Evolutionary conservation across 768 basidiomycete species (phyloP), one percentile per base, ranked within the genome.

Genomic region (Leccinum sublutescens): DNA sequence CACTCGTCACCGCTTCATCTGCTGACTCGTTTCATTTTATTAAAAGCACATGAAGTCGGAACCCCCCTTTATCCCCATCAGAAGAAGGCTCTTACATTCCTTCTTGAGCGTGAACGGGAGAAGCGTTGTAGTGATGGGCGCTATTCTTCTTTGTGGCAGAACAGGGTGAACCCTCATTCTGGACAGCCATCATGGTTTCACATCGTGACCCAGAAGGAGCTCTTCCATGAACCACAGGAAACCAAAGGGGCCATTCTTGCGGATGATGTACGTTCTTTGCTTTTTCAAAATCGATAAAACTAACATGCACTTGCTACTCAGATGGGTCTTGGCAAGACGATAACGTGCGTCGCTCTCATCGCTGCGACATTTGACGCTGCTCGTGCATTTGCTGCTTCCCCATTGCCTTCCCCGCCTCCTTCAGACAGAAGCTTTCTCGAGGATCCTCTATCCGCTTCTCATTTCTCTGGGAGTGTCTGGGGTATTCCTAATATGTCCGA

Each of bases 251-350:
- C 95, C 6, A 94, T 99, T 64, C 77, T 99, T 55, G 97, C 97
- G 9, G 97, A 99, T 76, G 97, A 99, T 79, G 95, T 98, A 77
- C 68, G 91, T 79, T 40, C 52, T 10, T 52, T 67, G 52, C 63
- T 47, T 55, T 51, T 45, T 29, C 52, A 55, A 51, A 1, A 36
- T 23, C 31, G 31, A 45, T 50, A 49, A 23, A 64, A 56, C 56
- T 52, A 63, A 58, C 21, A 27, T 56, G 50, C 47, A 66, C 40
- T 59, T 54, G 34, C 59, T 27, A 27, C 17, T 4, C 55, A 97
- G 95, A 98, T 97, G 95, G 96, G 96, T 65, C 84, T 99, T 29
- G 96, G 96, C 17, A 98, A 98, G 76, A 98, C 96, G 0, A 94
- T 98, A 54, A 92, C 94, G 31, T 93, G 95, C 61, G 91, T 98